Conservation (phyloP, 768 basidiomycete genomes). For the Holtermanniella nyarrowii region DNA sequence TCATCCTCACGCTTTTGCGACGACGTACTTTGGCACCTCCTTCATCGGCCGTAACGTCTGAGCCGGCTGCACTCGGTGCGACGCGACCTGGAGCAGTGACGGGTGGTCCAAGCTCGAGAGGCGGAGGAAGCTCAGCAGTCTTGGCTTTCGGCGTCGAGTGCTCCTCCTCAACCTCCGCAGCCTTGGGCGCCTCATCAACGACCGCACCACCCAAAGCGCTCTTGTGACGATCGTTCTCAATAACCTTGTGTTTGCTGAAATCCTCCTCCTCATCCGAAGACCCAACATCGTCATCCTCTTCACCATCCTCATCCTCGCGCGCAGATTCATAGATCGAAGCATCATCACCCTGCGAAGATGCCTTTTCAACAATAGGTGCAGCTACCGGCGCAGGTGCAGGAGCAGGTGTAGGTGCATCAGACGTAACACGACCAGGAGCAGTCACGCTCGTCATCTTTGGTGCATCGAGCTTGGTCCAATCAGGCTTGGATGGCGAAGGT, state of each 20-base stretch:
- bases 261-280: constrained; percentile 12
- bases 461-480: constrained; percentile 2
- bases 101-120: not conserved
- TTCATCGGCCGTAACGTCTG: not conserved
- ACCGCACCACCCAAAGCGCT: constrained; percentile 9
- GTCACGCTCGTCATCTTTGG: constrained; percentile 24
- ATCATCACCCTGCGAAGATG: constrained; percentile 24
- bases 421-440: constrained; percentile 34
- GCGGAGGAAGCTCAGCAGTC: constrained; percentile 1
- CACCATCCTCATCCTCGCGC: constrained; percentile 19
- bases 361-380: constrained; percentile 10
- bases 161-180: not conserved
- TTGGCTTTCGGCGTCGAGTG: constrained; percentile 4
- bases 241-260: constrained; percentile 22
- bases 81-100: too few relatives aligned
- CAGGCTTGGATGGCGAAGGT: constrained; percentile 5
- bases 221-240: constrained; percentile 27
- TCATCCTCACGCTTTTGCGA: constrained; percentile 35
- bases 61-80: constrained; percentile 2
- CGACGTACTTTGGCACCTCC: constrained; percentile 12
- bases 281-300: constrained; percentile 5
- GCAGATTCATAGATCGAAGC: constrained; percentile 36
- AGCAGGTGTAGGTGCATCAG: constrained; percentile 3
- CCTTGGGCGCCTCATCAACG: not conserved
- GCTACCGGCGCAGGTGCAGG: constrained; percentile 3